phyloP scores from a whole-genome alignment of 208 protist genomes.

The Lotmaria passim region DNA sequence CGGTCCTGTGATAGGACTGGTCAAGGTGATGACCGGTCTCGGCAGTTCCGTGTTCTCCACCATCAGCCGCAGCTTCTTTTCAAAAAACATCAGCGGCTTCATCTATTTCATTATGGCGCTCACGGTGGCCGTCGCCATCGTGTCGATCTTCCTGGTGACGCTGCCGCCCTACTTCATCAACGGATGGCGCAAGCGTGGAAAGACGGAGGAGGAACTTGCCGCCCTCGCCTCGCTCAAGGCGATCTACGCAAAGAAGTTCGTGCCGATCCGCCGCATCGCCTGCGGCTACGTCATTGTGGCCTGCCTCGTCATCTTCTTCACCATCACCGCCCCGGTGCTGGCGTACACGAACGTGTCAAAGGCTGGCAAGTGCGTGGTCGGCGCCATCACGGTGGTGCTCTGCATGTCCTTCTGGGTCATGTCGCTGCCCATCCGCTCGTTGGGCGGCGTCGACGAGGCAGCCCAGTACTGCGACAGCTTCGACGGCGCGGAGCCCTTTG shows the following conservation, averaged over 20 bases:
- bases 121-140: conserved; percentile 35
- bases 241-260: conserved; percentile 56
- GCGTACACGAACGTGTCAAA: conserved; percentile 49
- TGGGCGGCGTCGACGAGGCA: conserved; percentile 63
- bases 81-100: conserved; percentile 54
- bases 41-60: conserved; percentile 71
- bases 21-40: conserved; percentile 76
- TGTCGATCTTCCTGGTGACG: conserved; percentile 35
- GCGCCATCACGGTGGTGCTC: conserved; percentile 51
- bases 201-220: conserved; percentile 44
- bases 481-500: conserved; percentile 13
- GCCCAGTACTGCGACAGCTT: conserved; percentile 8
- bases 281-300: conserved; percentile 58
- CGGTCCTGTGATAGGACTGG: conserved; percentile 59
- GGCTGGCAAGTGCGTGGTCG: conserved; percentile 32
- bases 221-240: conserved; percentile 39
- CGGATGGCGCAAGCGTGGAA: conserved; percentile 57
- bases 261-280: conserved; percentile 55
- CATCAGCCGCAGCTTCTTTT: conserved; percentile 62
- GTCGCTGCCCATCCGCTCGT: conserved; percentile 50
- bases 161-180: conserved; percentile 76
- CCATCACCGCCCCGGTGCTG: conserved; percentile 51
- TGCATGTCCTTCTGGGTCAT: conserved; percentile 51
- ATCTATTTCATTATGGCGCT: conserved; percentile 77
- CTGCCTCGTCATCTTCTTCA: conserved; percentile 60